Evolutionary conservation across 2,329 filamentous ascomycete species (phyloP), one percentile per base, ranked within the genome.

Genomic region (Gaeumannomyces sp.): DNA sequence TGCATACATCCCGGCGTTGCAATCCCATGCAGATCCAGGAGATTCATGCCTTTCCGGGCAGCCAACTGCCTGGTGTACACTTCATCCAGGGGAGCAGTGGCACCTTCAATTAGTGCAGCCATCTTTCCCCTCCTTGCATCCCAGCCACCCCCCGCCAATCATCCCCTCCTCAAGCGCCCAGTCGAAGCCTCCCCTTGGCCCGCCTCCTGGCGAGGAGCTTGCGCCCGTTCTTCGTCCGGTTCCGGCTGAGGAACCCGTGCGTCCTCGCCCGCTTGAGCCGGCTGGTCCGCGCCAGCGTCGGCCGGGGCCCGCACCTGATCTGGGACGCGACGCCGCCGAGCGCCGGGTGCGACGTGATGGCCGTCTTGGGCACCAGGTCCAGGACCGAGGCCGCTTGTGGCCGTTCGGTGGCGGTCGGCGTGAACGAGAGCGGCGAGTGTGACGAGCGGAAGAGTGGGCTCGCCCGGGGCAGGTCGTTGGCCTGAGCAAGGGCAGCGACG

Each of bases 191-290:
- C 64, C 83, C 81, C 80, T 86, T 87, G 19, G 77, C 69, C 74
- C 72, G 78, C 74, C 85, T 78, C 70, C 84, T 75, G 71, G 76
- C 74, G 63, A 88, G 71, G 66, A 80, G 84, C 75, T 81, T 83
- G 65, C 79, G 76, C 3, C 85, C 85, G 13, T 78, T 81, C 71
- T 78, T 79, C 60, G 79, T 80, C 68, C 79, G 76, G 68, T 80
- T 73, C 53, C 85, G 77, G 68, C 77, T 79, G 61, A 88, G 73
- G 70, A 86, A 88, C 1, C 85, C 85, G 68, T 83, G 81, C 68
- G 84, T 79, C 29, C 85, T 79, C 79, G 87, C 87, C 75, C 86
- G 83, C 19, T 86, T 73, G 64, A 87, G 76, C 50, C 85, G 79
- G 64, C 81, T 85, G 64, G 80, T 75, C 62, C 79, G 75, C 64